Evolutionary conservation across 2,329 filamentous ascomycete genomes (phyloP).

Genomic region (Diaporthe longicolla): DNA sequence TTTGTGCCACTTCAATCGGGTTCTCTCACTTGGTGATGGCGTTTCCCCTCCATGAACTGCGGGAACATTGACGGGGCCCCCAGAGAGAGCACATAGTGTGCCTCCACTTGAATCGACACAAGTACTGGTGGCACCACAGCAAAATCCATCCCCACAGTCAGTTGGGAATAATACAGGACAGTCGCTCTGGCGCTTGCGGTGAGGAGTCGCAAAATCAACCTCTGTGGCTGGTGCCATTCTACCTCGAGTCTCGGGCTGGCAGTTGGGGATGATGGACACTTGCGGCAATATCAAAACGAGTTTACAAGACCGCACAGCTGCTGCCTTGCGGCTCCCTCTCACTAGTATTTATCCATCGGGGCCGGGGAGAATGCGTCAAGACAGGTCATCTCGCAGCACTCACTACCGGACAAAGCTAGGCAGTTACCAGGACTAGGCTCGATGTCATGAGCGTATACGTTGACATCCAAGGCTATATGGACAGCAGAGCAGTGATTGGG

Average conservation of each 20-base stretch:
- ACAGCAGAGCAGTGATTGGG: slow-evolving; percentile 5
- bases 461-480: slow-evolving; percentile 6
- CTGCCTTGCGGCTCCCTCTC: background rate
- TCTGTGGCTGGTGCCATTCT: slow-evolving; percentile 17
- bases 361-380: background rate
- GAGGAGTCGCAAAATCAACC: background rate
- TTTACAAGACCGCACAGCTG: background rate
- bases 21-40: slow-evolving; percentile 5
- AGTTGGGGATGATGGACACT: background rate
- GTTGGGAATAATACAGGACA: slow-evolving; percentile 23
- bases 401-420: background rate
- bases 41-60: background rate
- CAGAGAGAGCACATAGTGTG: background rate
- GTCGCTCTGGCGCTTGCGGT: slow-evolving; percentile 8
- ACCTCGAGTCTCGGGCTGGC: background rate
- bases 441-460: slow-evolving; percentile 1
- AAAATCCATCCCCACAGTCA: slow-evolving; percentile 36
- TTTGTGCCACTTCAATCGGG: background rate
- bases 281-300: background rate
- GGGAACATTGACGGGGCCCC: background rate
- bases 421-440: background rate
- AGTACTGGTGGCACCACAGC: background rate
- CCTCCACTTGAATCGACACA: slow-evolving; percentile 1
- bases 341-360: background rate
- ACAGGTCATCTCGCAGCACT: background rate